Evolutionary conservation across 108 stramenopile genomes (phyloP).

Genomic region (Pseudonitzschia delicatissima): DNA sequence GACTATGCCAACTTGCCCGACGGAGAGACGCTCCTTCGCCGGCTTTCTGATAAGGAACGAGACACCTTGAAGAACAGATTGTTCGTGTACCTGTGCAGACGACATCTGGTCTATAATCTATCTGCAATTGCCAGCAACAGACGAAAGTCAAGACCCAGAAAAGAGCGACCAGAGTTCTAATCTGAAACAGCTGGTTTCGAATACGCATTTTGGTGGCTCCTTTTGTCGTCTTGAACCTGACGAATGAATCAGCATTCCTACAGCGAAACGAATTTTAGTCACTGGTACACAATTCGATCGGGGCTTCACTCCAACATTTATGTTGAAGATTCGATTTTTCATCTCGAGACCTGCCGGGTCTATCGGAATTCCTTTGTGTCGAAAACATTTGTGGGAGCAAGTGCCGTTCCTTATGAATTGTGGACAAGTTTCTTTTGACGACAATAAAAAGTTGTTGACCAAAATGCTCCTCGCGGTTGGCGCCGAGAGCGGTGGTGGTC

Average conservation of each 20-base stretch:
- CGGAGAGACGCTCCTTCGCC: slow-evolving; percentile 15
- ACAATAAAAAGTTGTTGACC: not conserved
- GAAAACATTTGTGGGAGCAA: slow-evolving; percentile 52
- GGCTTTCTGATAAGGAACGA: slow-evolving; percentile 15
- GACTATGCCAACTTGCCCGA: not conserved
- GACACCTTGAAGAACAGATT: slow-evolving; percentile 7
- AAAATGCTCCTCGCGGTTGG: slow-evolving; percentile 57
- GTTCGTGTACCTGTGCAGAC: slow-evolving; percentile 25
- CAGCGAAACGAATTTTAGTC: not conserved
- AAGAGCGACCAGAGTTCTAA: slow-evolving; percentile 14
- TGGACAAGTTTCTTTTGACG: slow-evolving; percentile 41
- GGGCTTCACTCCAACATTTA: slow-evolving; percentile 62
- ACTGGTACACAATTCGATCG: slow-evolving; percentile 16
- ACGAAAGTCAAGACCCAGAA: not conserved
- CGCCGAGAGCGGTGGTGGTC: slow-evolving; percentile 77
- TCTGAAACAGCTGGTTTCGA: slow-evolving; percentile 37
- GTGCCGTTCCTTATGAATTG: slow-evolving; percentile 57
- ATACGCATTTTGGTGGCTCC: slow-evolving; percentile 51
- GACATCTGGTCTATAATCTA: slow-evolving; percentile 41
- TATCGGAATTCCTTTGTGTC: slow-evolving; percentile 59
- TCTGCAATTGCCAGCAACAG: slow-evolving; percentile 9
- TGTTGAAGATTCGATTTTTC: slow-evolving; percentile 51
- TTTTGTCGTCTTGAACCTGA: slow-evolving; percentile 32
- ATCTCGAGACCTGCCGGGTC: slow-evolving; percentile 45
- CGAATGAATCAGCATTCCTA: slow-evolving; percentile 5